phyloP scores from a whole-genome alignment of 495 filamentous ascomycete species.

The Penicillium ucsense region DNA sequence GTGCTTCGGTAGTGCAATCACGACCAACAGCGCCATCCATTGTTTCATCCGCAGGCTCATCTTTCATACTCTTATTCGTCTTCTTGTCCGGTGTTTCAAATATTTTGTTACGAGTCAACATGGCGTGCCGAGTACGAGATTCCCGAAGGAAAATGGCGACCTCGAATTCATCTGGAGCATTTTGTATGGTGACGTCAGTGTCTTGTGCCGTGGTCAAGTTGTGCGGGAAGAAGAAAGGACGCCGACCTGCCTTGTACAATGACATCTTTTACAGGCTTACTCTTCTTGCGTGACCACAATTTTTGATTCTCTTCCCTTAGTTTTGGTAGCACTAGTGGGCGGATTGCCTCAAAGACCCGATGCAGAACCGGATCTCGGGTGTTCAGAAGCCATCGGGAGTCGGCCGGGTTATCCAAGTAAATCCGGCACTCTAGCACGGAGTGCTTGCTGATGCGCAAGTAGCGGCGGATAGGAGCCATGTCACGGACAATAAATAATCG shows the following conservation, averaged over 20 bases:
- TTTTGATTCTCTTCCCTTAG: slow-evolving; percentile 77
- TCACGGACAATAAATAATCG: too few relatives aligned
- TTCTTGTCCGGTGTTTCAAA: slow-evolving; percentile 48
- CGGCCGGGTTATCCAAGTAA: slow-evolving; percentile 83
- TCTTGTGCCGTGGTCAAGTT: too few relatives aligned
- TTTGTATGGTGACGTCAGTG: neutral
- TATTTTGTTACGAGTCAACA: slow-evolving; percentile 74
- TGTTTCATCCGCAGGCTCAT: slow-evolving; percentile 41
- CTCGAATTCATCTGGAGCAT: slow-evolving; percentile 75
- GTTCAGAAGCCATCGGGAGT: slow-evolving; percentile 71
- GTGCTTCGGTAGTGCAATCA: slow-evolving; percentile 28
- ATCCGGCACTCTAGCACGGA: slow-evolving; percentile 92
- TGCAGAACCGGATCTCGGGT: slow-evolving; percentile 62
- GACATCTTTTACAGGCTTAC: slow-evolving; percentile 78
- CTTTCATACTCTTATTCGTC: slow-evolving; percentile 35
- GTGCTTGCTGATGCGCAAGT: slow-evolving; percentile 75
- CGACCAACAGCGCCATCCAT: slow-evolving; percentile 39
- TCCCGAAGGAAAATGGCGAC: slow-evolving; percentile 89
- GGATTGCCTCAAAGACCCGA: slow-evolving; percentile 71
- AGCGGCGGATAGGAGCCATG: slow-evolving; percentile 79
- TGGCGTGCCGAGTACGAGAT: slow-evolving; percentile 73
- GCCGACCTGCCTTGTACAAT: slow-evolving; percentile 57
- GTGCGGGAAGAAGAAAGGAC: too few relatives aligned
- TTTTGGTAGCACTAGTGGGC: slow-evolving; percentile 80
- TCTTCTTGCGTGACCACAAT: slow-evolving; percentile 46